Percentiles rank a stretch among this genome's conserved stretches.
Evolutionary conservation across 2,329 filamentous ascomycete species (phyloP).

Genomic region (Trichothecium roseum): DNA sequence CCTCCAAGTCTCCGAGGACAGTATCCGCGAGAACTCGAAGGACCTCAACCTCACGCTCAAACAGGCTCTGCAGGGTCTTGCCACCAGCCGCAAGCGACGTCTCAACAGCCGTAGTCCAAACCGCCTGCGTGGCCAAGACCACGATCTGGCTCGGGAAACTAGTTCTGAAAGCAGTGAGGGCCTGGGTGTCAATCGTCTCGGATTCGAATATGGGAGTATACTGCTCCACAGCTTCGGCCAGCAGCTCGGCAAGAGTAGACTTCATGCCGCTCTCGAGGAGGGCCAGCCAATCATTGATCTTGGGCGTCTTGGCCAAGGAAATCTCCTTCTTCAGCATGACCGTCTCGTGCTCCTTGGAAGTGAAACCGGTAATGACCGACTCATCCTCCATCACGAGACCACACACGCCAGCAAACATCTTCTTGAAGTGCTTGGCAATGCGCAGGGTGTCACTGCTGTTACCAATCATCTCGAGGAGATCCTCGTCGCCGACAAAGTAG

Average conservation of each 20-base stretch:
- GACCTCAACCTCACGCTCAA: conserved; percentile 74
- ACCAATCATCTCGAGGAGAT: conserved; percentile 96
- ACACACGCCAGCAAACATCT: conserved; percentile 97
- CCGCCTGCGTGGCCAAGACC: conserved; percentile 85
- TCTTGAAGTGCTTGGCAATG: conserved; percentile 97
- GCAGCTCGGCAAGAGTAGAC: conserved; percentile 77
- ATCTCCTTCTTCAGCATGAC: conserved; percentile 85
- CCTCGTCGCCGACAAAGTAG: conserved; percentile 98
- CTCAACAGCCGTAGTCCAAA: conserved; percentile 86
- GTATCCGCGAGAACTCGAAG: conserved; percentile 79
- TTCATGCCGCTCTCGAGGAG: conserved; percentile 92
- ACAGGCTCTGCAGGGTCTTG: conserved; percentile 56
- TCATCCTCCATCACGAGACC: conserved; percentile 89
- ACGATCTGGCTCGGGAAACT: conserved; percentile 89
- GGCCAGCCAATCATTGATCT: conserved; percentile 98
- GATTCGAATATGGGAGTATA: conserved; percentile 72
- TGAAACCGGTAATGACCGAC: conserved; percentile 79
- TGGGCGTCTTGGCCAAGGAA: conserved; percentile 82
- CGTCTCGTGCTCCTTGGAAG: conserved; percentile 87
- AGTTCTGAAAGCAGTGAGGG: conserved; percentile 71
- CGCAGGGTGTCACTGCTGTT: conserved; percentile 97
- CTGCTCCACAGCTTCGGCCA: conserved; percentile 74
- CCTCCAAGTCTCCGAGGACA: conserved; percentile 79
- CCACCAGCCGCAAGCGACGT: conserved; percentile 64
- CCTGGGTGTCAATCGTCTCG: conserved; percentile 56